These are phyloP conservation scores for Trichoderma asperelloides DNA, from an alignment of 495 filamentous ascomycete genomes.

Conservation along the genomic window DNA sequence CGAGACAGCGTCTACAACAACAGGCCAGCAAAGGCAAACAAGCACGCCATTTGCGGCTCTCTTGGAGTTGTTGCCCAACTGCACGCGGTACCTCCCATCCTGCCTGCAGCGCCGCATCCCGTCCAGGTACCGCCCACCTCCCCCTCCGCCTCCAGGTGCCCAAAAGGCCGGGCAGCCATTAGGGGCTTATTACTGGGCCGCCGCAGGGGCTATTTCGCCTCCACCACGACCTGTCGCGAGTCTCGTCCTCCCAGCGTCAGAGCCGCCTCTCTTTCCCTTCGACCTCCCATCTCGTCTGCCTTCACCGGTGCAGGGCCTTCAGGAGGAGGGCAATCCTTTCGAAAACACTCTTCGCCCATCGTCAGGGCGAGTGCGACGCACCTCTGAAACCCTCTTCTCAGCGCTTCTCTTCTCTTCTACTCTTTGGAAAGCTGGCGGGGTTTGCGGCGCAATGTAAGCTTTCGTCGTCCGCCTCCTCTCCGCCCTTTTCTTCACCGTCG, in stretches of 20 bases:
- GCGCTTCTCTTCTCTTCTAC: not conserved
- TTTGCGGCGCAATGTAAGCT: constrained; percentile 8
- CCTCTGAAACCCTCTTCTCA: not conserved
- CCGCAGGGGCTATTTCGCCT: not conserved
- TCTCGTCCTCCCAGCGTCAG: not conserved
- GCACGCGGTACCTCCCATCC: too few species aligned
- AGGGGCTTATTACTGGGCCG: not conserved
- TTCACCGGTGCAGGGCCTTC: not conserved
- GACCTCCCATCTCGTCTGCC: not conserved
- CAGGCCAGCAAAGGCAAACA: too few species aligned
- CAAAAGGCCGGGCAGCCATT: not conserved
- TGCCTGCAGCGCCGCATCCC: too few species aligned
- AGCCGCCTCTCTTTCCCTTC: not conserved
- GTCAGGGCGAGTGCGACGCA: not conserved
- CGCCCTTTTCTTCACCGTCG: constrained; percentile 7
- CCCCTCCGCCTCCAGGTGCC: too few species aligned
- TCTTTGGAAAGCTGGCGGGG: not conserved
- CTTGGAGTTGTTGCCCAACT: too few species aligned
- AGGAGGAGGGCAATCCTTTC: not conserved
- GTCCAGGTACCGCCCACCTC: too few species aligned
- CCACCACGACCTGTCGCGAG: constrained; percentile 4
- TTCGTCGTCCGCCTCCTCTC: not conserved
- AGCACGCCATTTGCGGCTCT: too few species aligned
- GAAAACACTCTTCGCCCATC: not conserved
- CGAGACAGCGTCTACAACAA: too few species aligned